Conservation (phyloP, 202 grass and related monocot genomes). For the Cymbopogon flexuosus region DNA sequence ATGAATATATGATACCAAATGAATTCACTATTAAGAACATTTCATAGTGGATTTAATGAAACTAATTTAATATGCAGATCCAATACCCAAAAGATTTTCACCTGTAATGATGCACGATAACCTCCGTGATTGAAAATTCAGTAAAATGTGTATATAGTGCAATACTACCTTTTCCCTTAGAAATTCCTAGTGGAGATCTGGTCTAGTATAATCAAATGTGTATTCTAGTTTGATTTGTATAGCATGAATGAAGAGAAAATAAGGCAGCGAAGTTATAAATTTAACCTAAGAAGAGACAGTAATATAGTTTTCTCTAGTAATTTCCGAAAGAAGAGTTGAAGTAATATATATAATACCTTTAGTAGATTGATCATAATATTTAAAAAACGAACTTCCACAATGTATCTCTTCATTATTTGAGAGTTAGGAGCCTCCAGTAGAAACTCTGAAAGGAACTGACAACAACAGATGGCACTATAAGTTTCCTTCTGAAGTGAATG, state of each 20-base stretch:
- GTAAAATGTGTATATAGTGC: neutral
- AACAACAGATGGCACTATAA: conserved; percentile 21
- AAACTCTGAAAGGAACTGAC: conserved; percentile 97
- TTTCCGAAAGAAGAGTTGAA: neutral
- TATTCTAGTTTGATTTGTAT: neutral
- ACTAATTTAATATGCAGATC: neutral
- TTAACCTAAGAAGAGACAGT: neutral
- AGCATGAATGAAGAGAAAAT: neutral
- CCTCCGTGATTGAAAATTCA: neutral
- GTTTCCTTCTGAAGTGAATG: conserved; percentile 16
- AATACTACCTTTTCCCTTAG: neutral
- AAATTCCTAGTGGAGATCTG: neutral
- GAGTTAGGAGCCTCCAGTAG: conserved; percentile 74
- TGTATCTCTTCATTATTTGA: conserved; percentile 98
- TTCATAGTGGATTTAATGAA: neutral
- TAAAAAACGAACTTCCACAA: conserved; percentile 77
- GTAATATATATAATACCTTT: conserved; percentile 61
- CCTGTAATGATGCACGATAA: neutral
- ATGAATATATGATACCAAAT: neutral
- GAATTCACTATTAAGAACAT: neutral
- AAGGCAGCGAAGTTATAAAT: neutral
- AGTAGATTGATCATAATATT: conserved; percentile 73
- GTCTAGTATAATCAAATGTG: neutral
- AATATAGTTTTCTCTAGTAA: neutral
- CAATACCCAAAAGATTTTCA: neutral